Percentiles rank a stretch among this genome's conserved stretches.
Conservation (phyloP, 1,284 basidiomycete genomes). For the Trichosporon sp. region DNA sequence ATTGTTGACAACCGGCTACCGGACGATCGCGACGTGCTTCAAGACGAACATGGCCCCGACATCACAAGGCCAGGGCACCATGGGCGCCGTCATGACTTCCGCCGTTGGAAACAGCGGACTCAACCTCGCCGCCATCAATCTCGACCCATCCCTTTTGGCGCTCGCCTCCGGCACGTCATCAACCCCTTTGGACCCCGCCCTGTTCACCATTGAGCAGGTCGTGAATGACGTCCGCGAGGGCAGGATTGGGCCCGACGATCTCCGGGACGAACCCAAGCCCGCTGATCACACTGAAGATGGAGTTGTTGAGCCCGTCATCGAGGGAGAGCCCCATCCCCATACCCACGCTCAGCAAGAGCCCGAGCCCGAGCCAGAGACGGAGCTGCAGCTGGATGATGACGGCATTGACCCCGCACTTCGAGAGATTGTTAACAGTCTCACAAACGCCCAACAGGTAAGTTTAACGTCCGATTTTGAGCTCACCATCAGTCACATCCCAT, state of each 20-base stretch:
- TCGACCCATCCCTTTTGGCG: constrained; percentile 29
- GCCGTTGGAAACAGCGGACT: not conserved
- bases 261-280: constrained; percentile 4
- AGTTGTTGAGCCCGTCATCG: not conserved
- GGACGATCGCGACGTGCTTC: constrained; percentile 13
- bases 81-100: not conserved
- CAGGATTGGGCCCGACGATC: constrained; percentile 33
- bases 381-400: constrained; percentile 38
- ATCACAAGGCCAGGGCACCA: not conserved
- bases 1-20: constrained; percentile 10
- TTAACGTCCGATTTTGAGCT: too few species aligned
- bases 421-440: constrained; percentile 54
- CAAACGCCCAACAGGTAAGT: constrained; percentile 51
- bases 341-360: not conserved
- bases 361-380: constrained; percentile 17
- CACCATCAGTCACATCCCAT: constrained; percentile 28
- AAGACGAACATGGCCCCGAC: constrained; percentile 4
- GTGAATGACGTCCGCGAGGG: constrained; percentile 45
- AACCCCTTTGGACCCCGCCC: constrained; percentile 41
- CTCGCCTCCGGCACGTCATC: constrained; percentile 18
- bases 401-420: constrained; percentile 53
- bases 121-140: not conserved
- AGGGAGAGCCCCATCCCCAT: constrained; percentile 14
- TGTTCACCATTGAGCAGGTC: constrained; percentile 46
- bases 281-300: constrained; percentile 2